Evolutionary conservation across 768 basidiomycete genomes (phyloP), one percentile per base, ranked within the genome.

Genomic region (Austroboletus festivus): DNA sequence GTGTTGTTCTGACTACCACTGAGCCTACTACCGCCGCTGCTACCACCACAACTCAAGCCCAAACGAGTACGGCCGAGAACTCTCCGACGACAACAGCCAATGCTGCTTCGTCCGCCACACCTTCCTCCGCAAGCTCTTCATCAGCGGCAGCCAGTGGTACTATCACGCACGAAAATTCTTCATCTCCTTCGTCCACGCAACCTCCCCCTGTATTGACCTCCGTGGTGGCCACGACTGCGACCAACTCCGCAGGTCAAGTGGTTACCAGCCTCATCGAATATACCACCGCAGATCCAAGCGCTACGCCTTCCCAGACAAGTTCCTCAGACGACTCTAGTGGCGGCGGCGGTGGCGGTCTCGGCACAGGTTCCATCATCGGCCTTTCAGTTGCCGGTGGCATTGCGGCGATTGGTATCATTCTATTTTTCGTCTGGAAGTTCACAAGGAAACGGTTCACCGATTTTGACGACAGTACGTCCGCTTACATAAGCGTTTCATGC

Each of bases 361-460:
- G 81, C 38, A 83, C 78, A 5, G 85, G 86, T 4, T 85, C 86
- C 34, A 88, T 93, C 59, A 65, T 91, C 38, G 90, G 89, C 28
- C 73, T 93, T 50, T 84, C 88, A 0, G 87, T 92, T 20, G 83
- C 88, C 3, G 90, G 87, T 37, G 90, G 88, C 46, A 72, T 91
- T 46, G 85, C 88, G 20, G 66, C 84, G 18, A 67, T 93, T 56
- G 85, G 78, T 10, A 75, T 93, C 44, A 68, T 83, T 44, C 81
- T 73, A 15, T 93, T 93, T 71, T 78, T 90, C 54, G 70, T 88
- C 31, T 93, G 91, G 90, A 93, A 93, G 68, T 80, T 90, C 61
- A 87, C 86, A 3, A 76, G 85, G 60, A 93, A 91, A 64, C 83
- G 85, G 48, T 81, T 83, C 61, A 53, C 73, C 21, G 80, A 85